These are phyloP conservation scores for Pyrenochaeta sp. DNA, from an alignment of 2,329 filamentous ascomycete species.

Conservation along the genomic window DNA sequence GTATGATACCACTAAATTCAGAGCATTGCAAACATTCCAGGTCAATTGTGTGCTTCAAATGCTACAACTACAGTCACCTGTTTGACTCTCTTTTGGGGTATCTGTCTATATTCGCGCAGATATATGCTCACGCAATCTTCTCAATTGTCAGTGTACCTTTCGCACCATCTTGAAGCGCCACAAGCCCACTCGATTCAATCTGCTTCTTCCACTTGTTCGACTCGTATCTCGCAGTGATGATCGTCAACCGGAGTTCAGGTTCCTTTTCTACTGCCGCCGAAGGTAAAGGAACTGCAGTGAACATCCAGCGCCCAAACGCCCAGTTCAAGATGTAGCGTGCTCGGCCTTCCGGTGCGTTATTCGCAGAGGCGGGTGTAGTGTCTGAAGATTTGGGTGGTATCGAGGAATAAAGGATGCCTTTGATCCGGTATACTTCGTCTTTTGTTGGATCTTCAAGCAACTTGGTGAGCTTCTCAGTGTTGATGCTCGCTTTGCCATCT, in stretches of 20 bases:
- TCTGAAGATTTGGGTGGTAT: slow-evolving; percentile 59
- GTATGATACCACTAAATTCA: too few relatives aligned
- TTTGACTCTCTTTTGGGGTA: not conserved
- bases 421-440: slow-evolving; percentile 96
- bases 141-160: slow-evolving; percentile 32
- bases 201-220: slow-evolving; percentile 80
- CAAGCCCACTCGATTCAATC: slow-evolving; percentile 65
- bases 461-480: slow-evolving; percentile 63
- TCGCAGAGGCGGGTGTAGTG: slow-evolving; percentile 35
- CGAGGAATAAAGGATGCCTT: slow-evolving; percentile 67
- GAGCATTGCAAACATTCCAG: too few relatives aligned
- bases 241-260: slow-evolving; percentile 72
- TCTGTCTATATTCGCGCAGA: not conserved
- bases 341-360: slow-evolving; percentile 48
- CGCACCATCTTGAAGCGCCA: slow-evolving; percentile 34
- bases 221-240: slow-evolving; percentile 78
- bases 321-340: slow-evolving; percentile 91
- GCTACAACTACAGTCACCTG: not conserved
- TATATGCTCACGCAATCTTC: slow-evolving; percentile 16
- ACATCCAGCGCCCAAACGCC: slow-evolving; percentile 97
- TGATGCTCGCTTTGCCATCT: slow-evolving; percentile 63
- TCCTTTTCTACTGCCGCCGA: slow-evolving; percentile 56
- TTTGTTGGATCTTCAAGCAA: slow-evolving; percentile 80
- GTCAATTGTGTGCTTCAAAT: not conserved
- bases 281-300: slow-evolving; percentile 66